phyloP scores from a whole-genome alignment of 768 basidiomycete genomes.

The Termitomyces sp. region DNA sequence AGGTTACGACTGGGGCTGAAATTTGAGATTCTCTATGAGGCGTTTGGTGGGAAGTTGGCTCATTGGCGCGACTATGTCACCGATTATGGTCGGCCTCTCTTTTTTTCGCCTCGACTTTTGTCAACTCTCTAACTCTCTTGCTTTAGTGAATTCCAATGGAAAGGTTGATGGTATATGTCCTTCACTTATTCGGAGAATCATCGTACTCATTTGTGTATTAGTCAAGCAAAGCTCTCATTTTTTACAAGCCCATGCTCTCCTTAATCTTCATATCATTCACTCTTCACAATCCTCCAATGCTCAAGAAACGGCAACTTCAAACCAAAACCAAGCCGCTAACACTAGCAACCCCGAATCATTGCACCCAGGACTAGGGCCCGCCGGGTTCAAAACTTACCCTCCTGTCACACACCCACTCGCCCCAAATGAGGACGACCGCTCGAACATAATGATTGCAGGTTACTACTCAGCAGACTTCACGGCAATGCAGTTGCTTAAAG shows the following conservation, averaged over 20 bases:
- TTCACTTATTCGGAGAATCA: neutral
- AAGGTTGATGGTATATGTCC: slow-evolving; percentile 53
- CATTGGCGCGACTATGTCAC: slow-evolving; percentile 81
- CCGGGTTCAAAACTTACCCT: slow-evolving; percentile 59
- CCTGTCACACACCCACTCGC: slow-evolving; percentile 30
- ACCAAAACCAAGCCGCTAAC: slow-evolving; percentile 26
- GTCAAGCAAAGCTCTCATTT: slow-evolving; percentile 80
- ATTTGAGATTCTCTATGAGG: slow-evolving; percentile 72
- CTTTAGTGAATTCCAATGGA: slow-evolving; percentile 69
- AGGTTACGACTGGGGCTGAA: slow-evolving; percentile 45
- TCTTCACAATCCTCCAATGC: slow-evolving; percentile 55
- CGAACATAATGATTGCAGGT: slow-evolving; percentile 32
- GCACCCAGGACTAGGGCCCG: slow-evolving; percentile 54
- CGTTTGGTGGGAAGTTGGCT: slow-evolving; percentile 79
- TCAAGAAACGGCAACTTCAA: slow-evolving; percentile 24
- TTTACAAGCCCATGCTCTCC: slow-evolving; percentile 76
- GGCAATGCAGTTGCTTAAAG: slow-evolving; percentile 75
- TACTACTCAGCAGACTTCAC: slow-evolving; percentile 62
- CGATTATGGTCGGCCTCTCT: slow-evolving; percentile 51
- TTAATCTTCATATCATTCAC: slow-evolving; percentile 86
- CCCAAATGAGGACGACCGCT: slow-evolving; percentile 24
- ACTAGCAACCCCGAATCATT: slow-evolving; percentile 42
- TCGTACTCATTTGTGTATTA: slow-evolving; percentile 19
- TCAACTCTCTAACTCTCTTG: neutral
- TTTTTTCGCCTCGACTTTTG: too few species aligned